These are phyloP conservation scores for Kwoniella shivajii DNA, from an alignment of 1,284 basidiomycete species.

Conservation along the genomic window DNA sequence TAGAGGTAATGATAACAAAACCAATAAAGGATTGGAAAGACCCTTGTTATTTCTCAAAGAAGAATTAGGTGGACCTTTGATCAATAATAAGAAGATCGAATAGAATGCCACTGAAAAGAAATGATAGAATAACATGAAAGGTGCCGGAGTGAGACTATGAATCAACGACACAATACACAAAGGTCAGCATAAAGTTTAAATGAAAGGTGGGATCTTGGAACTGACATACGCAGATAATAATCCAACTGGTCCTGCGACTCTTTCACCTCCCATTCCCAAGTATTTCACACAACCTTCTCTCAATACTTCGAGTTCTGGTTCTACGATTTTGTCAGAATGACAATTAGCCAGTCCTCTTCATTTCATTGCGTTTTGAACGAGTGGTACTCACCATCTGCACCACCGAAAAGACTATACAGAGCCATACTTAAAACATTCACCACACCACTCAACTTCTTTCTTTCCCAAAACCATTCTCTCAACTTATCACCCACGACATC, in stretches of 20 bases:
- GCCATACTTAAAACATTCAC: conserved; percentile 90
- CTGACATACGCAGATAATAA: conserved; percentile 73
- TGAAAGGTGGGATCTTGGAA: conserved; percentile 2
- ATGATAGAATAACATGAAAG: conserved; percentile 78
- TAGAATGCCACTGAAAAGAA: conserved; percentile 97
- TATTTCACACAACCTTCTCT: conserved; percentile 96
- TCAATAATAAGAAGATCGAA: conserved; percentile 83
- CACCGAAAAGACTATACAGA: conserved; percentile 82
- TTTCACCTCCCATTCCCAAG: conserved; percentile 90
- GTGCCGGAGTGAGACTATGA: conserved; percentile 67
- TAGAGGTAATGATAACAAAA: conserved; percentile 64
- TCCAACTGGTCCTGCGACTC: conserved; percentile 83
- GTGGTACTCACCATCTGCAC: conserved; percentile 72
- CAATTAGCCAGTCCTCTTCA: too few species aligned
- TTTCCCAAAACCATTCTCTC: conserved; percentile 76
- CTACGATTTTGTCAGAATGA: conserved; percentile 6
- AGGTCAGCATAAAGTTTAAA: not conserved
- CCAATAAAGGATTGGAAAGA: conserved; percentile 4
- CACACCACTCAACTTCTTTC: conserved; percentile 78
- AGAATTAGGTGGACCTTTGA: conserved; percentile 59
- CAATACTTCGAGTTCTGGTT: conserved; percentile 68
- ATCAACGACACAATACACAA: too few species aligned
- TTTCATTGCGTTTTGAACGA: too few species aligned
- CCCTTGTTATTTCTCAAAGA: not conserved
- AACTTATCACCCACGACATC: conserved; percentile 62